These are phyloP conservation scores for Elsinoe australis DNA, from an alignment of 2,329 filamentous ascomycete genomes.

Conservation along the genomic window DNA sequence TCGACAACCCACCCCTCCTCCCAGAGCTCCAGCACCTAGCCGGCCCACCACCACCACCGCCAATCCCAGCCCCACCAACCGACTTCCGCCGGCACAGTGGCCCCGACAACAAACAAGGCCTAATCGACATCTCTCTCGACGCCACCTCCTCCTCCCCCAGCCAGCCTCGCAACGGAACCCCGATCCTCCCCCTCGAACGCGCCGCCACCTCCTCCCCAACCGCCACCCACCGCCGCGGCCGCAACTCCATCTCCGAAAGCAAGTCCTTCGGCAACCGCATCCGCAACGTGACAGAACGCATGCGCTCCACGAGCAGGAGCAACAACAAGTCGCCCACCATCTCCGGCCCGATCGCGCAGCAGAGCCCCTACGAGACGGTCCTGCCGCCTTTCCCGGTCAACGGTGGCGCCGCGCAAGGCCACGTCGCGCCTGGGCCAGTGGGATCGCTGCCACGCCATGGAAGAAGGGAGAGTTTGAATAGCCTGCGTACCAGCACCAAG, in stretches of 20 bases:
- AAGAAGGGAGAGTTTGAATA: conserved; percentile 21
- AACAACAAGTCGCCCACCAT: conserved; percentile 43
- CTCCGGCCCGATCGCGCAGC: conserved; percentile 20
- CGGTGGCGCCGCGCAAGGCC: no score
- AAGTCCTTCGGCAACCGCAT: conserved; percentile 50
- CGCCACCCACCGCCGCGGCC: conserved; percentile 45
- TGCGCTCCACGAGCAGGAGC: conserved; percentile 51
- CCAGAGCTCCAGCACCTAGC: conserved; percentile 56
- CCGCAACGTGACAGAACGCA: conserved; percentile 50
- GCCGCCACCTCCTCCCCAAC: conserved; percentile 27
- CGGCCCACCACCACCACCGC: conserved; percentile 40
- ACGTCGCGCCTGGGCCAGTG: conserved; percentile 16
- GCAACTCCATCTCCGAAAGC: conserved; percentile 51
- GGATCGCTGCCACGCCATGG: background rate
- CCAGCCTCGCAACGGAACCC: no score
- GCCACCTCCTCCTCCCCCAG: conserved; percentile 26
- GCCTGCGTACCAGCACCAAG: conserved; percentile 22
- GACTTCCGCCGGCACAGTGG: background rate
- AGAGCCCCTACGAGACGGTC: conserved; percentile 38
- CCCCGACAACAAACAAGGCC: background rate
- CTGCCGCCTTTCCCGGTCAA: conserved; percentile 27
- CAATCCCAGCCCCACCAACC: conserved; percentile 28
- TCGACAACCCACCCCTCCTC: conserved; percentile 36
- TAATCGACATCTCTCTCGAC: conserved; percentile 24
- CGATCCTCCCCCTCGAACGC: conserved; percentile 4